Base-by-base conservation (phyloP, 768 basidiomycete genomes). In the Mycena chlorophos region DNA sequence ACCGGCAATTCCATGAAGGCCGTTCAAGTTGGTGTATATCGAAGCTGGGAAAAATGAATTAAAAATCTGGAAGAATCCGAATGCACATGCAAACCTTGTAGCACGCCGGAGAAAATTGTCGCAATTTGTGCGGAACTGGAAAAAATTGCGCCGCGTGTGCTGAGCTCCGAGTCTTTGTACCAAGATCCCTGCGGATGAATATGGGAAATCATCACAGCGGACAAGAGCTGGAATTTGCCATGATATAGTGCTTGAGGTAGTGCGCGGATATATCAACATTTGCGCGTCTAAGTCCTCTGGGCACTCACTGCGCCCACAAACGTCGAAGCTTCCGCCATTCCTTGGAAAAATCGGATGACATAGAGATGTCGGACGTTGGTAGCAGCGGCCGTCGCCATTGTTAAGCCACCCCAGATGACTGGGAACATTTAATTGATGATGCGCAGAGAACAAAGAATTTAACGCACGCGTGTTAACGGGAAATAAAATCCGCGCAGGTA, bases 291-390 rank as follows among this genome's bases (percentile, higher is more conserved):
- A 49, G 25, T 43, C 38, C 1, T 77, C 84, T n/a, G n/a, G n/a
- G n/a, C n/a, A n/a, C n/a, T 55, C 63, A 87, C 86, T 16, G 85
- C 84, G 30, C 88, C 88, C 25, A 86, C 86, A 66, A 90, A 91
- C 1, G 87, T 90, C 6, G 87, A 88, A 0, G 87, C 80, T 68
- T 90, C 88, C 5, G 83, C 80, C 54, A 88, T 73, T 22, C 85
- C 89, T 68, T 88, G 87, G 52, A 89, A 78, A 65, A 90, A 89
- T 8, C 87, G 78, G 56, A 89, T 86, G 26, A 75, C 84, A 66
- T 84, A 87, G 49, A 89, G 50, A 50, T 52, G 54, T 39, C 45
- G 40, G 40, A 55, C 46, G 47, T 25, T 51, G 20, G 48, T 54
- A 38, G 56, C 43, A 23, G 53, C 47, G 17, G 39, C 46, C 2